Percentiles rank a stretch among this genome's conserved stretches.
Conservation (phyloP, 345 rosid species). For the thale cress (Arabidopsis thaliana) region DNA sequence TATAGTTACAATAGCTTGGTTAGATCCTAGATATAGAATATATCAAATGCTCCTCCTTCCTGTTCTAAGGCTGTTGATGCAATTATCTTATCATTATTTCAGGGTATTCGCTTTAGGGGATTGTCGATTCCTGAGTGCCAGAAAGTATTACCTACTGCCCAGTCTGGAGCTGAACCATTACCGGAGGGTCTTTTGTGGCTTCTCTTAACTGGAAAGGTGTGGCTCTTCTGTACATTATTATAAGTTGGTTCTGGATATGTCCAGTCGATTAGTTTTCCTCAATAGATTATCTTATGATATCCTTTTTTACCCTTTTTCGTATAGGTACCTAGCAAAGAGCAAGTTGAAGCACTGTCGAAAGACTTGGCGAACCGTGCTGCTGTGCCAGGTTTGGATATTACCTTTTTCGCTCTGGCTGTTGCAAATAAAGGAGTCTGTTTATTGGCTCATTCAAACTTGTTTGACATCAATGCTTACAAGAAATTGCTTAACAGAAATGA, state of each 20-base stretch:
- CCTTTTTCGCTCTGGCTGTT: constrained; percentile 16
- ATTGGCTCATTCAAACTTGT: constrained; percentile 19
- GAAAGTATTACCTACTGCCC: constrained; percentile 82
- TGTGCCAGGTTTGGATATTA: constrained; percentile 72
- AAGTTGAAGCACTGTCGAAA: constrained; percentile 82
- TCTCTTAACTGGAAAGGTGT: constrained; percentile 97
- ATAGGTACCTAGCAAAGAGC: constrained; percentile 84
- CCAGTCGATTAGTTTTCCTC: constrained; percentile 11
- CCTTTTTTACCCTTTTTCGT: constrained; percentile 22
- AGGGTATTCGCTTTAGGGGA: constrained; percentile 98
- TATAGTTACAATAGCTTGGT: constrained; percentile 17
- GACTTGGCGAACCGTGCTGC: constrained; percentile 81
- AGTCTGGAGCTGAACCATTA: constrained; percentile 90
- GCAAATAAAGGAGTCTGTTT: constrained; percentile 11
- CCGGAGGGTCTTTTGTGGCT: constrained; percentile 99
- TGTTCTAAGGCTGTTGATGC: constrained; percentile 4
- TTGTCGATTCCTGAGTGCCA: constrained; percentile 98
- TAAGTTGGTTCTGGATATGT: constrained; percentile 11
- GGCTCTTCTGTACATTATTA: constrained; percentile 16
- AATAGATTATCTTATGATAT: not conserved
- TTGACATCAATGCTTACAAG: constrained; percentile 3
- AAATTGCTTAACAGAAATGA: not conserved
- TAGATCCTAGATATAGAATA: constrained; percentile 18
- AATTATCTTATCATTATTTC: constrained; percentile 34
- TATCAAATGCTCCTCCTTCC: constrained; percentile 7